These are phyloP conservation scores for Ciborinia camelliae DNA, from an alignment of 2,329 filamentous ascomycete genomes.

Conservation along the genomic window DNA sequence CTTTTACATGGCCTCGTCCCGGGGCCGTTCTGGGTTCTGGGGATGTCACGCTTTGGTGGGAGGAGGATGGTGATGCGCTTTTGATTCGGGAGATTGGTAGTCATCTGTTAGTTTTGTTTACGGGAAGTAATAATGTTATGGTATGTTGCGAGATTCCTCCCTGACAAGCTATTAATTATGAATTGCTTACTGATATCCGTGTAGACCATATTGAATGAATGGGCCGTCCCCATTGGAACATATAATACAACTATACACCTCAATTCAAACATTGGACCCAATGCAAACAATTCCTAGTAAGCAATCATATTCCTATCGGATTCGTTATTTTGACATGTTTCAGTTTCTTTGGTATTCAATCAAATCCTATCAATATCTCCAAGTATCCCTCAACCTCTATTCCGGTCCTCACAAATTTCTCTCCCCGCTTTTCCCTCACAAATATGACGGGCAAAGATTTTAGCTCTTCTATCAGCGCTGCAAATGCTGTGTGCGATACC, in stretches of 20 bases:
- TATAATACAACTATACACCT: conserved; percentile 7
- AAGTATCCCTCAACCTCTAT: conserved; percentile 8
- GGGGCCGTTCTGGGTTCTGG: conserved; percentile 4
- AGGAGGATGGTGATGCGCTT: conserved; percentile 11
- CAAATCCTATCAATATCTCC: neutral
- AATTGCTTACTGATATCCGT: neutral
- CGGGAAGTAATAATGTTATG: conserved; percentile 15
- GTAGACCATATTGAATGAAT: conserved; percentile 15
- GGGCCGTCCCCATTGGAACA: neutral
- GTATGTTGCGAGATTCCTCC: neutral
- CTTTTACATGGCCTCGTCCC: conserved; percentile 8
- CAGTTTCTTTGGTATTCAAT: conserved; percentile 20
- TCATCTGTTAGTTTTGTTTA: conserved; percentile 16
- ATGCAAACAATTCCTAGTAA: conserved; percentile 16
- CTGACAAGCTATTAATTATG: neutral
- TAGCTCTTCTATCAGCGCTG: conserved; percentile 6
- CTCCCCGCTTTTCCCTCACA: conserved; percentile 14
- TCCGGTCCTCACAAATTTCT: conserved; percentile 16
- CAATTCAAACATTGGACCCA: conserved; percentile 12
- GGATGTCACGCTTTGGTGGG: conserved; percentile 14
- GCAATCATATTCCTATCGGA: neutral
- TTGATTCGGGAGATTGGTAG: conserved; percentile 12
- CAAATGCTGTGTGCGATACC: neutral
- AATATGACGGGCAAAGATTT: conserved; percentile 17
- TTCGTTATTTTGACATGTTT: neutral